Base-by-base conservation (phyloP, 2,329 filamentous ascomycete genomes). In the Teratosphaeria destructans region DNA sequence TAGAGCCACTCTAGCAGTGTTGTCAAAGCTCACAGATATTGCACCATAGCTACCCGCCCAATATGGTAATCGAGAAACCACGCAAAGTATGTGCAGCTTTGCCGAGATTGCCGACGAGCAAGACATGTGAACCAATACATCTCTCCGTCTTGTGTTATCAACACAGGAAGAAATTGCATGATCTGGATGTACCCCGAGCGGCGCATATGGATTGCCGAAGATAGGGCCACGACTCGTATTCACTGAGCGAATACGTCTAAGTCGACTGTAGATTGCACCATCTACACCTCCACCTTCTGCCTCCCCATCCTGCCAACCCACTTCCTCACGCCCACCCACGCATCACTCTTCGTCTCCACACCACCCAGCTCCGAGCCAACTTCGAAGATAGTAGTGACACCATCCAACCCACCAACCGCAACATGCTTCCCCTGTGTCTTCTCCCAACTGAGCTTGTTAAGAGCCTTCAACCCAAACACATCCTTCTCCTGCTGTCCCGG, bases 391-490 rank as follows among this genome's bases (percentile, higher is more conserved):
- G 89, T 96, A 26, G 96, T 80, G 1, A 90, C 85, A 11, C 93
- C 93, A 70, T 96, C 92, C 62, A 99, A 87, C 3, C 94, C 94
- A 53, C 94, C 95, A 0, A 91, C 91, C 1, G 93, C 94, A 56
- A 97, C 78, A 57, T 89, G 83, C 74, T 88, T 88, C 55, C 94
- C 95, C 71, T 96, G 92, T 53, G 85, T 87, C 68, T 86, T 85
- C 76, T 99, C 94, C 94, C 94, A 99, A 0, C 90, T 88, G 52
- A 96, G 79, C 77, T 94, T 95, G 75, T 99, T 99, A 68, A 99
- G 76, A 72, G 91, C 95, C 76, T 90, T 88, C 60, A 63, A 73
- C 29, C 57, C 49, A 56, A 71, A 73, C 12, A 70, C 60, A 53
- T 72, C 70, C 54, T 66, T 74, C 63, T 60, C 76, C 68, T 67